These are phyloP conservation scores for Solanum microdontum DNA, from an alignment of 257 asterid genomes.

Conservation along the genomic window DNA sequence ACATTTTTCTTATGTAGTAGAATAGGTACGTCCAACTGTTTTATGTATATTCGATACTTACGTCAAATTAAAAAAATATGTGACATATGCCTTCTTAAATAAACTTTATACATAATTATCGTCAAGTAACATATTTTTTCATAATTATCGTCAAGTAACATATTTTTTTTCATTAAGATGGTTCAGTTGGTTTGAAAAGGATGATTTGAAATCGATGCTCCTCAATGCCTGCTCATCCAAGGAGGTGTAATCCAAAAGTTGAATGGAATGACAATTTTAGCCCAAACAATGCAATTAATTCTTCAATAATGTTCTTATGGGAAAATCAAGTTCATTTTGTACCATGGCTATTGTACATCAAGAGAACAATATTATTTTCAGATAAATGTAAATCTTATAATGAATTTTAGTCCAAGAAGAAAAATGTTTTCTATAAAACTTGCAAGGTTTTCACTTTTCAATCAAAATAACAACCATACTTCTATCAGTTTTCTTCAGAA, in stretches of 20 bases:
- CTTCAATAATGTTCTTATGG: neutral
- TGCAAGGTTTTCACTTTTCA: neutral
- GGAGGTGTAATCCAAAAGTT: neutral
- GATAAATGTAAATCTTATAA: neutral
- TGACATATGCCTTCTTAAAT: neutral
- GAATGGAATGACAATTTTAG: neutral
- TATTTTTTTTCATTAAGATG: neutral
- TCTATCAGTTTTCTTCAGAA: neutral
- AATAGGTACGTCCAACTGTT: neutral
- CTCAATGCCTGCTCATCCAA: too few relatives aligned
- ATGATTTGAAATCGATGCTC: too few relatives aligned
- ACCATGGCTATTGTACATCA: neutral
- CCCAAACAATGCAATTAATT: neutral
- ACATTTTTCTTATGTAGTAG: neutral
- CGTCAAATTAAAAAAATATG: neutral
- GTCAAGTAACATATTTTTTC: neutral
- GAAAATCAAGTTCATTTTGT: neutral
- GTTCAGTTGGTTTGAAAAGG: too few relatives aligned
- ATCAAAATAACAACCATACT: neutral
- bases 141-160: neutral
- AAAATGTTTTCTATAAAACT: neutral
- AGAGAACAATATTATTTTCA: neutral
- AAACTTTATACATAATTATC: neutral
- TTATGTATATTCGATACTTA: neutral
- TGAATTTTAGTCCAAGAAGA: neutral